phyloP scores from a whole-genome alignment of 1,284 basidiomycete species.

The Boletellus deceptivus region DNA sequence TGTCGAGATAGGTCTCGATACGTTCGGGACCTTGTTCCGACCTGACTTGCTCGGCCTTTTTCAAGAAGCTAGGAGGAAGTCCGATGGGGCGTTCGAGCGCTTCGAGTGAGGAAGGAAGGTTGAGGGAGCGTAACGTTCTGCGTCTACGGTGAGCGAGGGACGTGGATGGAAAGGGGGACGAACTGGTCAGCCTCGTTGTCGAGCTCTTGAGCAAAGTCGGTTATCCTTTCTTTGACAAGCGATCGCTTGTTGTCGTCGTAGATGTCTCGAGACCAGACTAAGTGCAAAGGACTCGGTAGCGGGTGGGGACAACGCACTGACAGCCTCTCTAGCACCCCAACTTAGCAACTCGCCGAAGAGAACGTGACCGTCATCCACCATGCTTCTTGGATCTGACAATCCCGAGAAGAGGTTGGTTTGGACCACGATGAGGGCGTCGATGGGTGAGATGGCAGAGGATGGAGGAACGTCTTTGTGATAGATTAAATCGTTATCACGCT shows the following conservation, averaged over 20 bases:
- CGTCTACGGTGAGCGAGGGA: slow-evolving; percentile 2
- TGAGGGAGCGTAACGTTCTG: slow-evolving; percentile 71
- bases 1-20: slow-evolving; percentile 72
- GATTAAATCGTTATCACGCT: slow-evolving; percentile 94
- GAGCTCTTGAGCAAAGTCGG: slow-evolving; percentile 61
- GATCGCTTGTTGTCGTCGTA: slow-evolving; percentile 84
- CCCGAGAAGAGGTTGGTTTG: slow-evolving; percentile 60
- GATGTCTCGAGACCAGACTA: slow-evolving; percentile 53
- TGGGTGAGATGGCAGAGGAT: slow-evolving; percentile 62
- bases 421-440: slow-evolving; percentile 72
- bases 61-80: slow-evolving; percentile 83
- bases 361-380: slow-evolving; percentile 48
- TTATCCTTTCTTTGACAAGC: slow-evolving; percentile 69
- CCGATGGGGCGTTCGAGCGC: slow-evolving; percentile 86
- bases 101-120: slow-evolving; percentile 85
- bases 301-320: slow-evolving; percentile 57
- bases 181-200: slow-evolving; percentile 66
- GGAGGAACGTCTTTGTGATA: slow-evolving; percentile 90
- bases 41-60: slow-evolving; percentile 85
- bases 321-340: slow-evolving; percentile 87
- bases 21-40: slow-evolving; percentile 72
- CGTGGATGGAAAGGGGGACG: slow-evolving; percentile 23
- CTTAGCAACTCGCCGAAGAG: slow-evolving; percentile 80
- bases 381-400: slow-evolving; percentile 59
- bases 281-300: neutral